phyloP scores from a whole-genome alignment of 176 grass and related monocot species.

The Zoysia japonica region DNA sequence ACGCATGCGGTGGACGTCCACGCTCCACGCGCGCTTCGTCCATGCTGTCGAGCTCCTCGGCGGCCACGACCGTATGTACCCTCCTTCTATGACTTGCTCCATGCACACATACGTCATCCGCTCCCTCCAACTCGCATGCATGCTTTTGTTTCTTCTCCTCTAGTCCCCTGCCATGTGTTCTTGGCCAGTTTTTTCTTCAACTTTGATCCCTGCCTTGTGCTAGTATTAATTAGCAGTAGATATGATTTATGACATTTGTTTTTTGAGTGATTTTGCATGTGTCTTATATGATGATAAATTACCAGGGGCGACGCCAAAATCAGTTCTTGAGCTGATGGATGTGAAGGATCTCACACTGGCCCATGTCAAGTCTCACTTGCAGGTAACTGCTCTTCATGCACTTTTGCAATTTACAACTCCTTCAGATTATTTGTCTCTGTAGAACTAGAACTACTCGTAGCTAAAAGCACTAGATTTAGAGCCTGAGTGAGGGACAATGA shows the following conservation, averaged over 20 bases:
- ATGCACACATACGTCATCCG: neutral
- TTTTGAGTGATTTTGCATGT: neutral
- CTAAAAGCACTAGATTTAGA: neutral
- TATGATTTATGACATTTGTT: neutral
- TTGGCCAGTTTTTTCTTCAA: neutral
- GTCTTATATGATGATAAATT: neutral
- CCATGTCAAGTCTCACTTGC: constrained; percentile 86
- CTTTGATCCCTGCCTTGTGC: neutral
- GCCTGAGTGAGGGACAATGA: neutral
- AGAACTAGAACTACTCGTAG: neutral
- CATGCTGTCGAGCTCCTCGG: constrained; percentile 91
- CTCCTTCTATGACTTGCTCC: neutral
- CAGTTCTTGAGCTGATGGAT: constrained; percentile 87
- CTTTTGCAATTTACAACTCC: neutral
- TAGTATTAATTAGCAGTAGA: neutral
- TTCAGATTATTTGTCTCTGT: neutral
- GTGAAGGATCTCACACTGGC: constrained; percentile 81
- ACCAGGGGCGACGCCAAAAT: constrained; percentile 67
- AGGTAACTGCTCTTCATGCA: constrained; percentile 38
- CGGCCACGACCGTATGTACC: constrained; percentile 80
- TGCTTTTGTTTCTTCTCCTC: neutral
- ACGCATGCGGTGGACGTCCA: constrained; percentile 91
- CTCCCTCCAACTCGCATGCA: neutral
- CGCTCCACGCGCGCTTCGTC: constrained; percentile 84
- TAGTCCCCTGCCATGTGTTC: neutral